Conservation (phyloP, 1,284 basidiomycete species). For the Violaceomyces palustris region DNA sequence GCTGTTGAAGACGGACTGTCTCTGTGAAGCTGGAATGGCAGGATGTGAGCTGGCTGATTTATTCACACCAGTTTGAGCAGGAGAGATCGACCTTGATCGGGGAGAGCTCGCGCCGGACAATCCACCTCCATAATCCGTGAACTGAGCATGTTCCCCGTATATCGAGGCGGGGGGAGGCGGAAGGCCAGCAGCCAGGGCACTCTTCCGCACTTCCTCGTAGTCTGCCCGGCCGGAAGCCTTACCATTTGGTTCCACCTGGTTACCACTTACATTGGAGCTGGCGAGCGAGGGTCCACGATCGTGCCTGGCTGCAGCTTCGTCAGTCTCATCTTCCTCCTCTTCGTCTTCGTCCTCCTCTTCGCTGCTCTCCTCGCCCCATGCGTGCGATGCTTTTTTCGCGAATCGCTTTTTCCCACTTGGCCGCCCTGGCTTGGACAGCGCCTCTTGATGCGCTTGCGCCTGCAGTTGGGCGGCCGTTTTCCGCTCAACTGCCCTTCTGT, state of each 20-base stretch:
- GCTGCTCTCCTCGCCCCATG: conserved; percentile 36
- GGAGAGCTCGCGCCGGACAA: background rate
- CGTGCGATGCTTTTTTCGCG: conserved; percentile 12
- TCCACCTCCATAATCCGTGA: background rate
- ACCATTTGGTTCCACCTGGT: too few relatives aligned
- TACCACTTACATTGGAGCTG: too few relatives aligned
- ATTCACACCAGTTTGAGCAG: conserved; percentile 9
- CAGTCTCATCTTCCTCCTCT: conserved; percentile 46
- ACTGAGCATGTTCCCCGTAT: conserved; percentile 7
- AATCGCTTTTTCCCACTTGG: conserved; percentile 21
- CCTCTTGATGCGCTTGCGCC: conserved; percentile 41
- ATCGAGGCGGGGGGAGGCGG: conserved; percentile 13
- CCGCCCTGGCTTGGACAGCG: conserved; percentile 32
- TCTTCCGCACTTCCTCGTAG: too few relatives aligned
- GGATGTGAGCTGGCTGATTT: conserved; percentile 14
- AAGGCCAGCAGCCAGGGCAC: too few relatives aligned
- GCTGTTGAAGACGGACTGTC: conserved; percentile 38
- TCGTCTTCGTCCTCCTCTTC: conserved; percentile 41
- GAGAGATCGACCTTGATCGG: conserved; percentile 13
- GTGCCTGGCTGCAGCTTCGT: conserved; percentile 22
- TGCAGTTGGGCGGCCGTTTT: conserved; percentile 43
- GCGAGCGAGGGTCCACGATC: too few relatives aligned
- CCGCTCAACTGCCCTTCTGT: conserved; percentile 37
- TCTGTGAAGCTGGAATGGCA: conserved; percentile 20
- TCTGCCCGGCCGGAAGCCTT: too few relatives aligned